Percentiles rank a stretch among this genome's conserved stretches.
Evolutionary conservation across 108 stramenopile species (phyloP).

Genomic region (Skeletonema costatum): DNA sequence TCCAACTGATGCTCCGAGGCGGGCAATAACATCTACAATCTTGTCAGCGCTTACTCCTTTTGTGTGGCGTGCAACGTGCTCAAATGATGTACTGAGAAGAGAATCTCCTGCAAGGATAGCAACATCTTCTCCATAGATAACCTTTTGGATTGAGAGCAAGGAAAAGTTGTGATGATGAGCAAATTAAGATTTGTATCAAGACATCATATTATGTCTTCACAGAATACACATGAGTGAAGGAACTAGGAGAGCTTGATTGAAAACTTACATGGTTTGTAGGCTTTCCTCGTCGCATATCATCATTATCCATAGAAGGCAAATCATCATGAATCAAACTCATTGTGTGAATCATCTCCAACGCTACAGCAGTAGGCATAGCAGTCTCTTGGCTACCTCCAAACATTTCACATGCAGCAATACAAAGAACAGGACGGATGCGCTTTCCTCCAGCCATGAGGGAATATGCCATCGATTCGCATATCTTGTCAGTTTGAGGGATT

Average conservation of each 20-base stretch:
- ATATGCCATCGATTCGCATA: slow-evolving; percentile 93
- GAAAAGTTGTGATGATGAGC: not conserved
- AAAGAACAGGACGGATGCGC: slow-evolving; percentile 92
- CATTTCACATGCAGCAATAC: slow-evolving; percentile 94
- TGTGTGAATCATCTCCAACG: slow-evolving; percentile 97
- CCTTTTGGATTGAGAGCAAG: slow-evolving; percentile 45
- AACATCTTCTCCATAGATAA: slow-evolving; percentile 95
- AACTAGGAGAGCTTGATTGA: not conserved
- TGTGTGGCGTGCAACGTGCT: slow-evolving; percentile 76
- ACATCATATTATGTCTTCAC: not conserved
- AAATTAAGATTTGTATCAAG: not conserved
- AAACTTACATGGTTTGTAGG: slow-evolving; percentile 91
- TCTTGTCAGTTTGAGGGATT: slow-evolving; percentile 80
- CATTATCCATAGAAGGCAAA: slow-evolving; percentile 95
- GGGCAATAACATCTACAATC: slow-evolving; percentile 86
- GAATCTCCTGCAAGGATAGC: slow-evolving; percentile 96
- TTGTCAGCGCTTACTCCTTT: slow-evolving; percentile 75
- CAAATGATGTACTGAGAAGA: slow-evolving; percentile 73
- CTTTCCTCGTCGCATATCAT: slow-evolving; percentile 92
- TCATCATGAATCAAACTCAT: slow-evolving; percentile 98
- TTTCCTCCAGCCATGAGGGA: slow-evolving; percentile 97
- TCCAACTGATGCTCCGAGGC: slow-evolving; percentile 90
- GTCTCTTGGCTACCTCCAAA: slow-evolving; percentile 73
- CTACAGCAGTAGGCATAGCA: slow-evolving; percentile 94
- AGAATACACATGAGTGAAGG: not conserved